Conservation (phyloP, 805 yeast genomes). For the Starmerella khaoyaiensis region DNA sequence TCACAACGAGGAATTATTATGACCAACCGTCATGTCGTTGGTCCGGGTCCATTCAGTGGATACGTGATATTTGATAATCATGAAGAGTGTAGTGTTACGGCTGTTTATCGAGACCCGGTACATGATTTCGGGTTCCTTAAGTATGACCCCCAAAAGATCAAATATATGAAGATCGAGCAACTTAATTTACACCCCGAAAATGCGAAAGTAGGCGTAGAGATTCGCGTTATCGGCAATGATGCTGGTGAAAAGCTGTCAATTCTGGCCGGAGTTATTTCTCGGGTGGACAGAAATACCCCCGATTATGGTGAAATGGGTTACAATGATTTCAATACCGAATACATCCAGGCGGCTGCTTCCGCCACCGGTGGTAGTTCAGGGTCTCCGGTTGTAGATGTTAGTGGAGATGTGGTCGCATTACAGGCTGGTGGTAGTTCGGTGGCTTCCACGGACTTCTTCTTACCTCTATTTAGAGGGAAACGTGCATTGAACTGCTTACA, state of each 20-base stretch:
- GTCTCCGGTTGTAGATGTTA: conserved; percentile 85
- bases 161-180: conserved; percentile 59
- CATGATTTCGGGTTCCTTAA: conserved; percentile 87
- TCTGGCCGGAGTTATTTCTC: conserved; percentile 67
- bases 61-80: conserved; percentile 88
- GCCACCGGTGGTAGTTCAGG: conserved; percentile 96
- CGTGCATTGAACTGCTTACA: conserved; percentile 73
- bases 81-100: conserved; percentile 77
- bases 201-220: conserved; percentile 85
- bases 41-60: conserved; percentile 88
- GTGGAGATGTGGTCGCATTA: conserved; percentile 77
- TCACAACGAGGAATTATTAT: conserved; percentile 66
- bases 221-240: conserved; percentile 90
- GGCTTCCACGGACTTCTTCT: conserved; percentile 84
- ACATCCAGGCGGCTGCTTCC: conserved; percentile 90
- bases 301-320: conserved; percentile 80
- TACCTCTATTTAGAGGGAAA: conserved; percentile 71
- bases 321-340: conserved; percentile 87
- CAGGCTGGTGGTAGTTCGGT: conserved; percentile 91
- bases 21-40: conserved; percentile 90
- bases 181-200: conserved; percentile 63
- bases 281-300: conserved; percentile 88
- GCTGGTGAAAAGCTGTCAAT: conserved; percentile 90
- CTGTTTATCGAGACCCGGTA: conserved; percentile 84
- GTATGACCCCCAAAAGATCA: conserved; percentile 58